Evolutionary conservation across 352 stramenopile species (phyloP).

Genomic region (Pythium brassicae): DNA sequence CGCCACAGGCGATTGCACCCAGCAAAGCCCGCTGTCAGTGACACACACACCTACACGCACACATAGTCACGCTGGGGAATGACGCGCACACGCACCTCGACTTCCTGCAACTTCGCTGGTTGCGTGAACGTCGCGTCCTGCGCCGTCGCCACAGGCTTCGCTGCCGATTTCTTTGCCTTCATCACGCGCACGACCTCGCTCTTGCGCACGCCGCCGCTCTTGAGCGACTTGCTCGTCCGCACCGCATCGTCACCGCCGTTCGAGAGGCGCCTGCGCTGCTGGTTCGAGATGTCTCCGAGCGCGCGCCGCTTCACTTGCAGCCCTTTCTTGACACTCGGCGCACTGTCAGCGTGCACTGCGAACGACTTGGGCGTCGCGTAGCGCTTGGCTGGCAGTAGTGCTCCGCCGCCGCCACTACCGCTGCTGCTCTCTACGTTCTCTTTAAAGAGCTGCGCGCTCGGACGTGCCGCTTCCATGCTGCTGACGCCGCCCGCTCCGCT

Average conservation of each 20-base stretch:
- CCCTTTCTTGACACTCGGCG: conserved; percentile 29
- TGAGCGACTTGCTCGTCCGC: conserved; percentile 23
- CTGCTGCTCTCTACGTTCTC: conserved; percentile 55
- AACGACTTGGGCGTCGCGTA: conserved; percentile 26
- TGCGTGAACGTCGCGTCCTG: conserved; percentile 12
- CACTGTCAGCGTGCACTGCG: conserved; percentile 34
- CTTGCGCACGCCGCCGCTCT: conserved; percentile 11
- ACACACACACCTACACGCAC: background rate
- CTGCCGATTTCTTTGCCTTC: conserved; percentile 10
- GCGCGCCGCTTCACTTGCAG: conserved; percentile 36
- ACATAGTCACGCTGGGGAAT: background rate
- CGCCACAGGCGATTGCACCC: background rate
- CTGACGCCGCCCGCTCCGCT: background rate
- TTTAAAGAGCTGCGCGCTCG: conserved; percentile 46
- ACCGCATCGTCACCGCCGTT: conserved; percentile 6
- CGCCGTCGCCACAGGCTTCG: conserved; percentile 8
- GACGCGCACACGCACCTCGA: conserved; percentile 41
- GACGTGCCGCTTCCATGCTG: conserved; percentile 45
- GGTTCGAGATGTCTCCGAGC: conserved; percentile 77
- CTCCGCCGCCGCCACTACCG: conserved; percentile 2
- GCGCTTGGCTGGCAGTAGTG: conserved; percentile 18
- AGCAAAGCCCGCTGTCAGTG: background rate
- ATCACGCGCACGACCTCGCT: conserved; percentile 16
- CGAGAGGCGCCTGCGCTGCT: conserved; percentile 34
- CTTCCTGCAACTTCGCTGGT: conserved; percentile 20